A percentile compares a stretch with the other conserved stretches of the same genome.
phyloP scores from a whole-genome alignment of 352 stramenopile species.

The Globisporangium carolinianum region DNA sequence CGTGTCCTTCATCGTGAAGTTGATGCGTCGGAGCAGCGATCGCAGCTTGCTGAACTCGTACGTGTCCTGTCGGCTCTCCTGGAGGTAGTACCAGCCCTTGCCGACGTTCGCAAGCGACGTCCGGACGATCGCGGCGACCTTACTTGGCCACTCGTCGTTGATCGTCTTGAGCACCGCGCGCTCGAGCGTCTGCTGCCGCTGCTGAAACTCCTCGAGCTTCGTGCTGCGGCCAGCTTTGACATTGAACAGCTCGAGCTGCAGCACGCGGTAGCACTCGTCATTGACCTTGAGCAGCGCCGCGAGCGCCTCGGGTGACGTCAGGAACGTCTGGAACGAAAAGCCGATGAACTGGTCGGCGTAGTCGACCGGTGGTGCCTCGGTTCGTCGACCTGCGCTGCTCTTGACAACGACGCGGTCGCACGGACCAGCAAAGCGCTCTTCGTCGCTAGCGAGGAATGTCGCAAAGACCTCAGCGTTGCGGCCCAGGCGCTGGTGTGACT shows the following conservation, averaged over 20 bases:
- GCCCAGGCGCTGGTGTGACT: slow-evolving; percentile 49
- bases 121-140: slow-evolving; percentile 64
- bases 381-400: slow-evolving; percentile 17
- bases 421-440: slow-evolving; percentile 27
- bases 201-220: slow-evolving; percentile 84
- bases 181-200: slow-evolving; percentile 70
- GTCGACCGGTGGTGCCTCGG: slow-evolving; percentile 49
- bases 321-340: slow-evolving; percentile 84
- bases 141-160: slow-evolving; percentile 76
- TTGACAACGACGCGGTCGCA: slow-evolving; percentile 34
- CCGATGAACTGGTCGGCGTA: slow-evolving; percentile 84
- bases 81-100: slow-evolving; percentile 84
- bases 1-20: slow-evolving; percentile 82
- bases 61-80: slow-evolving; percentile 77
- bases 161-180: slow-evolving; percentile 67
- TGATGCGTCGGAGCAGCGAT: slow-evolving; percentile 62
- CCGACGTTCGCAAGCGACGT: slow-evolving; percentile 62
- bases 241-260: slow-evolving; percentile 76
- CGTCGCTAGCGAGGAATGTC: slow-evolving; percentile 39
- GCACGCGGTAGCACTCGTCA: slow-evolving; percentile 75
- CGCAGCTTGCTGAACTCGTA: slow-evolving; percentile 86
- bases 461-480: slow-evolving; percentile 58
- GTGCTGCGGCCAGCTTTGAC: slow-evolving; percentile 65
- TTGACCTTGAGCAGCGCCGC: slow-evolving; percentile 75
- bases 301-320: slow-evolving; percentile 73